Percentiles rank a stretch among this genome's conserved stretches.
Conservation (phyloP, 441 rosid species). For the Pelargonium citronellum region DNA sequence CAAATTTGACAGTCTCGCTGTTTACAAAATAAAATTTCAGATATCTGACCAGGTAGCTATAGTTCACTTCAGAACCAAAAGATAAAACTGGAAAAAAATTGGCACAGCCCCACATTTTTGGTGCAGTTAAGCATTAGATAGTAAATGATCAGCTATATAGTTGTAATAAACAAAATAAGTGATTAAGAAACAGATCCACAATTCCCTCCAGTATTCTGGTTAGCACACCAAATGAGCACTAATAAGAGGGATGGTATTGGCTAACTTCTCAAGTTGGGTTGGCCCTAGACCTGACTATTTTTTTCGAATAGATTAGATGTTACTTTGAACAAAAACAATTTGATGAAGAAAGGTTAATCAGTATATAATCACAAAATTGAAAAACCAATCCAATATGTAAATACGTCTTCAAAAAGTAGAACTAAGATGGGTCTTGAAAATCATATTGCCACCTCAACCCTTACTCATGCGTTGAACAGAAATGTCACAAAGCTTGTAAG, state of each 20-base stretch:
- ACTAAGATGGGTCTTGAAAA: too few relatives aligned
- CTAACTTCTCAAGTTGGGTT: background rate
- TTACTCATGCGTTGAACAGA: too few relatives aligned
- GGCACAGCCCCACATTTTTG: background rate
- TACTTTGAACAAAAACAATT: background rate
- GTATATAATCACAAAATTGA: too few relatives aligned
- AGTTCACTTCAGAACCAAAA: background rate
- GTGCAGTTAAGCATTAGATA: background rate
- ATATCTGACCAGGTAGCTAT: background rate
- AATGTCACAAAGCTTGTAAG: too few relatives aligned
- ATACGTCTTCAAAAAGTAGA: too few relatives aligned
- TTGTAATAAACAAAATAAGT: background rate
- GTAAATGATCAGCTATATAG: background rate
- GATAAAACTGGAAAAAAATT: background rate
- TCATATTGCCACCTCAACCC: too few relatives aligned
- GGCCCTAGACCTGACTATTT: background rate
- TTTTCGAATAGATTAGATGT: background rate
- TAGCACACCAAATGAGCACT: background rate
- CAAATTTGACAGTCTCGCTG: conserved; percentile 97
- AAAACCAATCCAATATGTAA: too few relatives aligned
- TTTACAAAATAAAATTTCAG: conserved; percentile 10
- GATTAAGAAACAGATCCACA: background rate
- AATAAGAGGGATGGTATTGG: background rate
- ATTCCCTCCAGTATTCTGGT: background rate
- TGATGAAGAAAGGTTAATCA: too few relatives aligned